phyloP scores from a whole-genome alignment of 2,329 filamentous ascomycete genomes.

The Fusarium chaquense region DNA sequence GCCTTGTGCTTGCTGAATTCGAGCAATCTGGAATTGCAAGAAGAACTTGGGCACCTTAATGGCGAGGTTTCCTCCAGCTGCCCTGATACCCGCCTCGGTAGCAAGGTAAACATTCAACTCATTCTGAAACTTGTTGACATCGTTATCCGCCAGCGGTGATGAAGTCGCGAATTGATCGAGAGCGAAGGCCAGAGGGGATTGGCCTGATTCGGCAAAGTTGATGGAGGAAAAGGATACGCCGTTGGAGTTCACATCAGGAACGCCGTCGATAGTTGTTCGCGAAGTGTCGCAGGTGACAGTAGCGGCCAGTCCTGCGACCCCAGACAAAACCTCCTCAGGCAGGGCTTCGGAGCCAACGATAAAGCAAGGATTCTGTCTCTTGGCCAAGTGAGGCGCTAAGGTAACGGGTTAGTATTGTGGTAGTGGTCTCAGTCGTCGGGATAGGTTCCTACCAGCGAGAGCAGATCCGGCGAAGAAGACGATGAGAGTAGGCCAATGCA shows the following conservation, averaged over 20 bases:
- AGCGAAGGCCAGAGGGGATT: conserved; percentile 65
- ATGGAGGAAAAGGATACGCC: conserved; percentile 64
- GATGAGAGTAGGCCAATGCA: conserved; percentile 39
- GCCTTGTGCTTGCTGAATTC: conserved; percentile 71
- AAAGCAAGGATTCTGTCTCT: conserved; percentile 63
- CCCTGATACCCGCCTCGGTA: conserved; percentile 69
- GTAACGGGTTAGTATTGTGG: background rate
- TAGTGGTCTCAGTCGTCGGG: background rate
- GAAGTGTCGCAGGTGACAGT: conserved; percentile 63
- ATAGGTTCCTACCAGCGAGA: conserved; percentile 35
- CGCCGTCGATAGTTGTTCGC: conserved; percentile 62
- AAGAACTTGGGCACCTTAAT: conserved; percentile 75
- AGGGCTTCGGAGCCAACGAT: conserved; percentile 63
- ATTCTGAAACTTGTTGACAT: conserved; percentile 65
- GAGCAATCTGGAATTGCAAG: conserved; percentile 67
- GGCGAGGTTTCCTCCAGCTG: conserved; percentile 63
- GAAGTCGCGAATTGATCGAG: conserved; percentile 66
- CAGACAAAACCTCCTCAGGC: conserved; percentile 61
- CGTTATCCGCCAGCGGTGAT: conserved; percentile 59
- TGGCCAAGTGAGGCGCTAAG: conserved; percentile 34
- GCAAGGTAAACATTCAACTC: conserved; percentile 68
- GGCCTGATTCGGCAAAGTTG: conserved; percentile 65
- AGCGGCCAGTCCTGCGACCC: conserved; percentile 56
- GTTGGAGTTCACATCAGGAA: conserved; percentile 68
- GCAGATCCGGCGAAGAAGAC: conserved; percentile 31